Evolutionary conservation across 2,329 filamentous ascomycete species (phyloP).

Genomic region (Hymenoscyphus scutula): DNA sequence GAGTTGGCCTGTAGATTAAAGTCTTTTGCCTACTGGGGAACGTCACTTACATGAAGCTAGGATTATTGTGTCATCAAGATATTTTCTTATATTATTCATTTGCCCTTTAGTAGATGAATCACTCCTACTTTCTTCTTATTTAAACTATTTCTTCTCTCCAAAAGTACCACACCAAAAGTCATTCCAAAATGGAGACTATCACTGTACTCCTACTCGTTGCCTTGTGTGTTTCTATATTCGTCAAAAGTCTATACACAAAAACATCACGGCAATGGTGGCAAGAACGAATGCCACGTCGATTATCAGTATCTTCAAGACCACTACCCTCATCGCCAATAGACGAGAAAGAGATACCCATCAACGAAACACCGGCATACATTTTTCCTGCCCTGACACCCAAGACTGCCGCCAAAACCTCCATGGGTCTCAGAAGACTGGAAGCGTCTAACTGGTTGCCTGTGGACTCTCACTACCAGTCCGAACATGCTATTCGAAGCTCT

Average conservation of each 20-base stretch:
- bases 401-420: constrained; percentile 39
- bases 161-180: neutral
- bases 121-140: neutral
- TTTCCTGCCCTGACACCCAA: constrained; percentile 26
- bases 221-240: constrained; percentile 5
- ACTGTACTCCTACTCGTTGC: constrained; percentile 2
- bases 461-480: constrained; percentile 45
- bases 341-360: constrained; percentile 16
- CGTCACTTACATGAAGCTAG: neutral
- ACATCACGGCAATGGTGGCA: neutral
- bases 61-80: neutral
- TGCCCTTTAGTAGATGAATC: neutral
- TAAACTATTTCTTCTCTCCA: neutral
- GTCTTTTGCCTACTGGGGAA: constrained; percentile 2
- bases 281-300: neutral
- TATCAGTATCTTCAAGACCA: neutral
- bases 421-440: constrained; percentile 48
- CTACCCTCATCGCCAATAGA: constrained; percentile 1
- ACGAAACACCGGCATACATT: constrained; percentile 25
- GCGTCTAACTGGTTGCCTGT: constrained; percentile 47
- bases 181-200: constrained; percentile 10
- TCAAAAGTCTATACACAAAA: constrained; percentile 4
- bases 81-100: neutral
- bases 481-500: constrained; percentile 42
- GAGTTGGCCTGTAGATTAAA: constrained; percentile 11